Base-by-base conservation (phyloP, 2,329 filamentous ascomycete genomes). In the Colletotrichum incanum region DNA sequence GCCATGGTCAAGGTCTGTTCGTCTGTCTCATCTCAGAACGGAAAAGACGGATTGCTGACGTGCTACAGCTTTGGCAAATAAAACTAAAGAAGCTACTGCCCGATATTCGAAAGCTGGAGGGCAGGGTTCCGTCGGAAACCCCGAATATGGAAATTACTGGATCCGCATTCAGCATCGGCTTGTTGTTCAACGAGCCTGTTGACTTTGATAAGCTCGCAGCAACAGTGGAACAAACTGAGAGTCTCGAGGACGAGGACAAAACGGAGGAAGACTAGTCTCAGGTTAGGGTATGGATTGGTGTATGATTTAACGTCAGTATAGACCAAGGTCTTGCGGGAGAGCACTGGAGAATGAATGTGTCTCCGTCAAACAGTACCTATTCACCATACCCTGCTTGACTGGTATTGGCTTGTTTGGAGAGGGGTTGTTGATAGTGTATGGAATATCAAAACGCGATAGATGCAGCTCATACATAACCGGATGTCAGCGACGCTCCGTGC, bases 41-140 rank as follows among this genome's bases (percentile, higher is more conserved):
- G n/a, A 16, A 11, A n/a, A 20, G 6, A 14, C 16, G 54, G 20
- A n/a, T 56, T 56, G 31, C 8, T 56, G 31, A 56, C 54, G n/a
- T 23, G 14, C 12, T 16, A 16, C 31, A 56, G 54, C 54, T 56
- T 56, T 56, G 54, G 54, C 54, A 23, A 18, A 39, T 8, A 39
- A 56, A 56, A 39, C 5, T 56, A 11, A 56, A n/a, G n/a, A 56
- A 56, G 31, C 20, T 56, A 9, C 34, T 56, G 31, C 54, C 54
- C 31, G 12, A 56, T 16, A 56, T 56, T 56, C 54, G n/a, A 37
- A 23, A 14, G n/a, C 20, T 56, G 20, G 54, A 56, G 54, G 54
- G 9, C 9, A 56, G 54, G 12, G 20, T 16, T 23, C 31, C 34
- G 12, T 5, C 37, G 7, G 31, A 23, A 23, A 16, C 11, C 6